Evolutionary conservation across 148 eudicot species (phyloP).

Genomic region (Camellia sinensis): DNA sequence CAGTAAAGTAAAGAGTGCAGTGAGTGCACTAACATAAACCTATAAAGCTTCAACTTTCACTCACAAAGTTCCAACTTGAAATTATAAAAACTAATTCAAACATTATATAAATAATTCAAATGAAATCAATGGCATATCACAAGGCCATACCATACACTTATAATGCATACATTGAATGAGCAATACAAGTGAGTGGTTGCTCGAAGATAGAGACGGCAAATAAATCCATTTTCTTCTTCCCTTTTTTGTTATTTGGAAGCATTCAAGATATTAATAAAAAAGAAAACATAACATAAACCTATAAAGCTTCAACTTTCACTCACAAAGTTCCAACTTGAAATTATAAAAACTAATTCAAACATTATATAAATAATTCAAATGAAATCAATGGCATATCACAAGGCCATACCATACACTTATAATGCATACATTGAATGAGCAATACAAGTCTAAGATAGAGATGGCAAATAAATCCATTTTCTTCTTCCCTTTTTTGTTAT

Average conservation of each 20-base stretch:
- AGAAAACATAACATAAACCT: not conserved
- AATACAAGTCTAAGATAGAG: not conserved
- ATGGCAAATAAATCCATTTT: conserved; percentile 16
- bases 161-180: not conserved
- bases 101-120: not conserved
- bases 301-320: too few relatives aligned
- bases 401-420: not conserved
- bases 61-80: too few relatives aligned
- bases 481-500: conserved; percentile 15
- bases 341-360: not conserved
- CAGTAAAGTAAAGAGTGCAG: too few relatives aligned
- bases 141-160: not conserved
- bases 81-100: not conserved
- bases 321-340: too few relatives aligned
- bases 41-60: too few relatives aligned
- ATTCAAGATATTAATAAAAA: conserved; percentile 12
- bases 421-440: not conserved
- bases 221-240: conserved; percentile 16
- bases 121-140: not conserved
- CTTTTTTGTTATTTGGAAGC: conserved; percentile 25
- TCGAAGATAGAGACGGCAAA: conserved; percentile 4
- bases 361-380: not conserved
- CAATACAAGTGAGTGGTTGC: not conserved
- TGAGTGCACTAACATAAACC: too few relatives aligned
- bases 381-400: not conserved